Conservation (phyloP, 2,329 filamentous ascomycete species). For the Calcarisporium arbuscula region DNA sequence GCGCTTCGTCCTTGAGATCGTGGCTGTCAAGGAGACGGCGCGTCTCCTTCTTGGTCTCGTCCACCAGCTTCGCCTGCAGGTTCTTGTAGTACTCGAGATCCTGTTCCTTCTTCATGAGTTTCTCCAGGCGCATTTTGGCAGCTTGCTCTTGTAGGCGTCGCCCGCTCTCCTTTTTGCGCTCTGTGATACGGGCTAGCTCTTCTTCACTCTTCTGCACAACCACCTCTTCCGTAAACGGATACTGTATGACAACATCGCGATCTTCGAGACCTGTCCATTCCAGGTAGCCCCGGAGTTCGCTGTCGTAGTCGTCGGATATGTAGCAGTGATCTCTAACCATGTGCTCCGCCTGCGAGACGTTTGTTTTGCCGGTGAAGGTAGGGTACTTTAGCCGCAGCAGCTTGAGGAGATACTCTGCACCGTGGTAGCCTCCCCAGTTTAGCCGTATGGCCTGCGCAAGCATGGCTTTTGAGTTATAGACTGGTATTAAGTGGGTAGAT, state of each 20-base stretch:
- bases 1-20: slow-evolving; percentile 84
- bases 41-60: slow-evolving; percentile 85
- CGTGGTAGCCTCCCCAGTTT: slow-evolving; percentile 92
- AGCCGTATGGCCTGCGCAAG: slow-evolving; percentile 79
- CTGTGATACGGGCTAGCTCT: slow-evolving; percentile 81
- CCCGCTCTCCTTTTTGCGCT: slow-evolving; percentile 92
- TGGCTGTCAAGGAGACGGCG: slow-evolving; percentile 80
- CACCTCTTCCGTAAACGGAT: slow-evolving; percentile 87
- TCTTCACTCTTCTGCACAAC: slow-evolving; percentile 89
- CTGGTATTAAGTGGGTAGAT: slow-evolving; percentile 90
- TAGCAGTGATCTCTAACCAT: slow-evolving; percentile 88
- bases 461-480: slow-evolving; percentile 78
- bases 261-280: slow-evolving; percentile 93
- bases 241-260: slow-evolving; percentile 81
- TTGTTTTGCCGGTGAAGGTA: slow-evolving; percentile 79
- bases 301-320: slow-evolving; percentile 75
- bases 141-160: slow-evolving; percentile 89
- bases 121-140: slow-evolving; percentile 93
- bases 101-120: slow-evolving; percentile 90
- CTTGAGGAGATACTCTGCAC: slow-evolving; percentile 85
- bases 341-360: slow-evolving; percentile 77
- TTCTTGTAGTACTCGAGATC: slow-evolving; percentile 91
- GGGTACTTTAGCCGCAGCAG: slow-evolving; percentile 89
- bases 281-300: slow-evolving; percentile 68
- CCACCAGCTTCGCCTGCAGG: slow-evolving; percentile 64